Percentiles rank a stretch among this genome's conserved stretches.
Evolutionary conservation across 2,329 filamentous ascomycete species (phyloP).

Genomic region (Ceratocystis diversiconidia): DNA sequence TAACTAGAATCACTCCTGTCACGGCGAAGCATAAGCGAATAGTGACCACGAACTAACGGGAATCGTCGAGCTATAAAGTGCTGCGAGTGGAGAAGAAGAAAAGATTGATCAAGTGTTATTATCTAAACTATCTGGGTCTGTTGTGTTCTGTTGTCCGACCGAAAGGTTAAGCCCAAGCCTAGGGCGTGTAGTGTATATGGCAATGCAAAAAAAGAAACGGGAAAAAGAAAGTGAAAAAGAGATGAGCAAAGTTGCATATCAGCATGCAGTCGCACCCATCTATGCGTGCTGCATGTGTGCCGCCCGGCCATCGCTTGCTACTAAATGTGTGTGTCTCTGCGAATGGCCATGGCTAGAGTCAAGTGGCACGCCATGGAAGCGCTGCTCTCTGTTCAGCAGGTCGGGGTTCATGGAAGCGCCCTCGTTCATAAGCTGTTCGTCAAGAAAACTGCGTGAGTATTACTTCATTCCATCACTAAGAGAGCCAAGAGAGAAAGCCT

Average conservation of each 20-base stretch:
- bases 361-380: slow-evolving; percentile 5
- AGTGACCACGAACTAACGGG: too few species aligned
- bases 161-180: not conserved
- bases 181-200: not conserved
- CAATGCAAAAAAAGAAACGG: not conserved
- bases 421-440: slow-evolving; percentile 9
- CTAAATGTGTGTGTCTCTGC: not conserved
- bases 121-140: not conserved
- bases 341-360: not conserved
- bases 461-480: too few species aligned
- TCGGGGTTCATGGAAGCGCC: slow-evolving; percentile 12
- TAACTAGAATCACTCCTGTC: too few species aligned
- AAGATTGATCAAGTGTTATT: not conserved
- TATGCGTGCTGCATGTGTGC: slow-evolving; percentile 6
- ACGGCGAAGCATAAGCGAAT: too few species aligned
- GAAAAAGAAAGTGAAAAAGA: not conserved
- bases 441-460: not conserved
- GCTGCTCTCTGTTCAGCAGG: slow-evolving; percentile 8
- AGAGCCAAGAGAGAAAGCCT: not conserved
- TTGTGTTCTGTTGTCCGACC: not conserved
- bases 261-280: not conserved
- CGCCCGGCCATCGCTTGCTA: not conserved
- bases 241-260: not conserved
- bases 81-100: not conserved
- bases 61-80: not conserved